These are phyloP conservation scores for Globisporangium spiculum DNA, from an alignment of 352 stramenopile genomes.

Conservation along the genomic window DNA sequence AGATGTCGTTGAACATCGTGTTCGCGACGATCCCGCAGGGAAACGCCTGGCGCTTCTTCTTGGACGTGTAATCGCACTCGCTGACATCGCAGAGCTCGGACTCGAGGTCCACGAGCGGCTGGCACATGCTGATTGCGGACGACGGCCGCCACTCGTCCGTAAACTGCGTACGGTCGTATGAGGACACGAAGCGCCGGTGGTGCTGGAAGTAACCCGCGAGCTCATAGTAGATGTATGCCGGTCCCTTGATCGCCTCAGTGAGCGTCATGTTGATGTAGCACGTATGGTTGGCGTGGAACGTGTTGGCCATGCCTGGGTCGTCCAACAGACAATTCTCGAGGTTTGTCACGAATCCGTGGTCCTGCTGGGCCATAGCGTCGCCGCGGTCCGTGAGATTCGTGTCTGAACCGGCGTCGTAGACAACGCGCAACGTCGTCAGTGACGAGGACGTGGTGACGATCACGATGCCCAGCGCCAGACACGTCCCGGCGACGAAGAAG, in stretches of 20 bases:
- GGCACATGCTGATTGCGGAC: constrained; percentile 39
- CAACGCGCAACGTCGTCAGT: constrained; percentile 54
- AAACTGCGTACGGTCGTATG: constrained; percentile 62
- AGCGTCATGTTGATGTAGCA: constrained; percentile 67
- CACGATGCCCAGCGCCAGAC: constrained; percentile 41
- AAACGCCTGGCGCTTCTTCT: constrained; percentile 41
- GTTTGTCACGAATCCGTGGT: constrained; percentile 31
- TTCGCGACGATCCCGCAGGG: constrained; percentile 76
- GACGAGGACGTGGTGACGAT: constrained; percentile 48
- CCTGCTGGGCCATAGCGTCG: constrained; percentile 26
- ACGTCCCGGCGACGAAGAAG: constrained; percentile 37
- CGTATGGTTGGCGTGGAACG: constrained; percentile 71
- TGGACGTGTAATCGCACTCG: constrained; percentile 28
- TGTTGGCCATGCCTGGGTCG: constrained; percentile 38
- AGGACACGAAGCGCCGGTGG: constrained; percentile 72
- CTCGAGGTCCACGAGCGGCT: constrained; percentile 39
- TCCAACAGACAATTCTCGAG: constrained; percentile 55
- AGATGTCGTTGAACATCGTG: constrained; percentile 86
- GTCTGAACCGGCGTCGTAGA: constrained; percentile 52
- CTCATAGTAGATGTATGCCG: constrained; percentile 62
- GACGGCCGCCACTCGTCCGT: constrained; percentile 50
- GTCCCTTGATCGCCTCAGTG: constrained; percentile 32
- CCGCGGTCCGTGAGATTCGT: constrained; percentile 22
- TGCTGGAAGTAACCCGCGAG: constrained; percentile 65
- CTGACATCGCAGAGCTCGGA: constrained; percentile 40